A percentile compares a stretch with the other conserved stretches of the same genome.
These are phyloP conservation scores for Toxoplasma gondii DNA, from an alignment of 169 alveolate genomes.

Conservation along the genomic window DNA sequence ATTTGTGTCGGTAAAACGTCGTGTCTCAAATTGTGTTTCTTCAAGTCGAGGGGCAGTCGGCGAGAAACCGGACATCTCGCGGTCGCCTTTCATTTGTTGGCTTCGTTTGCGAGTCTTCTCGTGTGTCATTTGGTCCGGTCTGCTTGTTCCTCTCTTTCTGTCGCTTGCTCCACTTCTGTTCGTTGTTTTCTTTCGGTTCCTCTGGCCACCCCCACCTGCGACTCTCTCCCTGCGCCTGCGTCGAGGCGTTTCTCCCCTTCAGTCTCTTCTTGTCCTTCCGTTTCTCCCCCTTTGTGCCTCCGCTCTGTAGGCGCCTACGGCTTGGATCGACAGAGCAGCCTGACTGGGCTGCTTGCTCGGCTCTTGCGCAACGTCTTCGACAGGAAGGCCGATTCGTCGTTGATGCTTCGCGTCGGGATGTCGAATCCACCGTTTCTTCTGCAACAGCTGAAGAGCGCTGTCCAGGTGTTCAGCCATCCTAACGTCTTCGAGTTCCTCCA, in stretches of 20 bases:
- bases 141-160: not conserved
- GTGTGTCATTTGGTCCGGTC: not conserved
- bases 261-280: not conserved
- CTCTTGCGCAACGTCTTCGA: conserved; percentile 79
- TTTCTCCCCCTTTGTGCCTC: not conserved
- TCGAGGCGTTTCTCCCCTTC: not conserved
- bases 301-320: conserved; percentile 94
- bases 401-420: conserved; percentile 97
- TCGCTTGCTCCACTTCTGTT: not conserved
- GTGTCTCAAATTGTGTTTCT: too few species aligned
- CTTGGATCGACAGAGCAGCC: conserved; percentile 95
- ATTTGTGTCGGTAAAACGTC: too few species aligned
- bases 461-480: conserved; percentile 93
- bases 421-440: conserved; percentile 98
- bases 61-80: too few species aligned
- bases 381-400: conserved; percentile 34
- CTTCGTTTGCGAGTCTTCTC: not conserved
- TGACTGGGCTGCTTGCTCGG: conserved; percentile 88
- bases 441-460: conserved; percentile 93
- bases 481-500: conserved; percentile 96
- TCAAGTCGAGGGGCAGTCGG: too few species aligned
- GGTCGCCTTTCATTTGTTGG: too few species aligned
- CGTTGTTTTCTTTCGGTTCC: too few species aligned
- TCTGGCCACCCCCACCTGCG: not conserved
- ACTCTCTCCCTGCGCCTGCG: not conserved